Conservation (phyloP, 1,284 basidiomycete genomes). For the Afroboletus lepidellus region DNA sequence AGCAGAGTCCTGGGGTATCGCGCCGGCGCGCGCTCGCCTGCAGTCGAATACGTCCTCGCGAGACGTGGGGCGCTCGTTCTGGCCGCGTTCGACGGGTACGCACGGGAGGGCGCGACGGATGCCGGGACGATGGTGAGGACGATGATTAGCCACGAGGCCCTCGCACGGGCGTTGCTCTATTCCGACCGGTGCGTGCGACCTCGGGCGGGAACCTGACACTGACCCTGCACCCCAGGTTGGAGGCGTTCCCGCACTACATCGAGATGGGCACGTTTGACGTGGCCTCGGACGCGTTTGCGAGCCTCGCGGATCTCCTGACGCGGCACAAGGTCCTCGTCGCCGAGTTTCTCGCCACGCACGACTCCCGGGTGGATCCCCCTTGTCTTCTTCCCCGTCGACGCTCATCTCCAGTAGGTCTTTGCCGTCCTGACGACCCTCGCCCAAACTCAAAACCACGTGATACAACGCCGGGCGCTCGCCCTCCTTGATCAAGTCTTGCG, state of each 20-base stretch:
- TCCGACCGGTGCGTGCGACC: constrained; percentile 82
- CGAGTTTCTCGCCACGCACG: constrained; percentile 82
- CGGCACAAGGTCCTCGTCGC: constrained; percentile 97
- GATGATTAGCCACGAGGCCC: constrained; percentile 90
- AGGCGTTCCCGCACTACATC: constrained; percentile 94
- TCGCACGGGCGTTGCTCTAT: constrained; percentile 88
- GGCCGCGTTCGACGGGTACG: constrained; percentile 84
- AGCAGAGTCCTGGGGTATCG: constrained; percentile 90
- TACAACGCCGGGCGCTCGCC: no score
- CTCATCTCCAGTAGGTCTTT: background rate
- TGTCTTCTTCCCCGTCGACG: background rate
- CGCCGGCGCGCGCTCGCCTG: constrained; percentile 89
- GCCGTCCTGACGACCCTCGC: constrained; percentile 68
- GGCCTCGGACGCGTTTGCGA: constrained; percentile 95
- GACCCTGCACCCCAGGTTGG: constrained; percentile 63
- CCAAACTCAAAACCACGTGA: constrained; percentile 93
- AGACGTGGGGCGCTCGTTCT: constrained; percentile 86
- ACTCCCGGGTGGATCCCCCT: constrained; percentile 71
- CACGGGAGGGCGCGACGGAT: constrained; percentile 92
- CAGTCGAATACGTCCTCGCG: constrained; percentile 87
- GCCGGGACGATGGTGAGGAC: constrained; percentile 97
- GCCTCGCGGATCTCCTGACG: constrained; percentile 94
- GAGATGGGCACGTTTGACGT: constrained; percentile 97
- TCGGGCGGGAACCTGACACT: background rate
- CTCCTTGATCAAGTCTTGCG: constrained; percentile 95